Evolutionary conservation across 176 grass and related monocot genomes (phyloP).

Genomic region (Cymbopogon citratus): DNA sequence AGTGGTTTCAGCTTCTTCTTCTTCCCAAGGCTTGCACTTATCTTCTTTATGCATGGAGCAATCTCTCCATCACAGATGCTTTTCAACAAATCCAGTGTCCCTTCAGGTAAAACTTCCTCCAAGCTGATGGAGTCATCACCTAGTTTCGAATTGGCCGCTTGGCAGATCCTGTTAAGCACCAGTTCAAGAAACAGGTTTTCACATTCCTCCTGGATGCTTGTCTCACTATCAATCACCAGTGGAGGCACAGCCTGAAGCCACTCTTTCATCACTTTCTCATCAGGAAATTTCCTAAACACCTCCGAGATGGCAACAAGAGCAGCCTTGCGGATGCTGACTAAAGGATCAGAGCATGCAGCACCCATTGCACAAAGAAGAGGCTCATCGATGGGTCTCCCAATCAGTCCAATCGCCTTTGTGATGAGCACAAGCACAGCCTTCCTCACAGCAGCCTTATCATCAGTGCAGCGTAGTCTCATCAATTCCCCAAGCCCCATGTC

Average conservation of each 20-base stretch:
- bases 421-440: slow-evolving; percentile 76
- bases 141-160: slow-evolving; percentile 42
- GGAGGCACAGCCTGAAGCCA: slow-evolving; percentile 88
- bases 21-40: slow-evolving; percentile 87
- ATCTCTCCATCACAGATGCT: slow-evolving; percentile 76
- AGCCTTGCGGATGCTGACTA: slow-evolving; percentile 85
- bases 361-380: slow-evolving; percentile 57
- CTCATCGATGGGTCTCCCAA: slow-evolving; percentile 61
- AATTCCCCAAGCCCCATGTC: slow-evolving; percentile 55
- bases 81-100: slow-evolving; percentile 63
- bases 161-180: slow-evolving; percentile 76
- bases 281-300: slow-evolving; percentile 73
- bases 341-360: slow-evolving; percentile 77
- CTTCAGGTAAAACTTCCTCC: slow-evolving; percentile 58
- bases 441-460: slow-evolving; percentile 94
- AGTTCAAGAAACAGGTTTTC: slow-evolving; percentile 91
- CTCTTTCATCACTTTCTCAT: slow-evolving; percentile 63
- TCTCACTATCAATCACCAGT: slow-evolving; percentile 83
- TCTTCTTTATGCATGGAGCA: slow-evolving; percentile 68
- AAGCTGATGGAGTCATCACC: slow-evolving; percentile 26
- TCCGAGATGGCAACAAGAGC: slow-evolving; percentile 92
- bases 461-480: slow-evolving; percentile 58
- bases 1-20: slow-evolving; percentile 82
- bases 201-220: slow-evolving; percentile 88
- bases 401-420: slow-evolving; percentile 58